Conservation (phyloP, 208 protist species). For the Acanthamoeba healyi region DNA sequence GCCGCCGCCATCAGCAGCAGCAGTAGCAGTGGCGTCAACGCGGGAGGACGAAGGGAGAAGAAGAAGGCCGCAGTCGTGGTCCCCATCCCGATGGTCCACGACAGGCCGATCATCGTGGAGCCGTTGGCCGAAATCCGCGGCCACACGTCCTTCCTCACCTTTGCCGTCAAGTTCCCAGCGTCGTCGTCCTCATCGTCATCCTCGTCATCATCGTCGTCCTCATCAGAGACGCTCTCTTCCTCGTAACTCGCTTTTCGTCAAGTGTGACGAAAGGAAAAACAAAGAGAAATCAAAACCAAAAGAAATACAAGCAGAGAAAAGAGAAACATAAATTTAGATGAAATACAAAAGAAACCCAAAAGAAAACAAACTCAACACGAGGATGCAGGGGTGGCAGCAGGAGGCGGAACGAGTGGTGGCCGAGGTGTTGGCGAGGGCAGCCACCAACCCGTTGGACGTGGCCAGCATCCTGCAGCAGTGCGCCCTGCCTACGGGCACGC, state of each 20-base stretch:
- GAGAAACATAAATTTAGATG: background rate
- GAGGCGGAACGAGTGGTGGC: background rate
- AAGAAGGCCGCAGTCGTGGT: constrained; percentile 1
- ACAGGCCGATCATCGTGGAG: background rate
- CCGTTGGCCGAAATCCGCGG: constrained; percentile 76
- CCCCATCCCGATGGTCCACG: background rate
- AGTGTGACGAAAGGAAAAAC: background rate
- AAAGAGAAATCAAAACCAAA: background rate
- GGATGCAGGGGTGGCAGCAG: background rate
- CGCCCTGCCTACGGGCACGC: background rate
- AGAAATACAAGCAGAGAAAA: background rate
- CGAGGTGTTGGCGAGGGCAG: background rate
- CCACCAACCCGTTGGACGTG: background rate
- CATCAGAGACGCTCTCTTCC: too few relatives aligned
- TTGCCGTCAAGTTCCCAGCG: constrained; percentile 73
- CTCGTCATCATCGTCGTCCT: background rate
- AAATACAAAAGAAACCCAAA: background rate
- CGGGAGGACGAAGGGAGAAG: background rate
- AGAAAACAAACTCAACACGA: background rate
- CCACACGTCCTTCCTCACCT: constrained; percentile 84
- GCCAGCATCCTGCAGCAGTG: background rate
- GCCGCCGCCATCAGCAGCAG: background rate
- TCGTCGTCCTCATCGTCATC: background rate
- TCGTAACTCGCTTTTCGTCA: background rate
- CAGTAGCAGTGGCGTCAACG: background rate